These are phyloP conservation scores for Fomitopsis serialis DNA, from an alignment of 768 basidiomycete genomes.

Conservation along the genomic window DNA sequence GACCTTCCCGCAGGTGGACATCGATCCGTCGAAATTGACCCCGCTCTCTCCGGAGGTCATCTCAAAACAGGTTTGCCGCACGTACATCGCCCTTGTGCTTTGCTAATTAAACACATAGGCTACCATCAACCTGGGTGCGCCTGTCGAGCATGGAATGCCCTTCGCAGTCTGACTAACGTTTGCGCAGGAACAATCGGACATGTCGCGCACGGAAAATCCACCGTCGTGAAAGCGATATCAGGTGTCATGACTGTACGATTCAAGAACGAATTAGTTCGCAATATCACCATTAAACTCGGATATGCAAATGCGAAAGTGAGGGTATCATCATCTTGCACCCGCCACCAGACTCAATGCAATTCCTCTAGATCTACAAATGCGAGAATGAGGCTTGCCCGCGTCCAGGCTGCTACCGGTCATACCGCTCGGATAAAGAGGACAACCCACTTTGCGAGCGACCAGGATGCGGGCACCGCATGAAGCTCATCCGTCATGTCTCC, in stretches of 20 bases:
- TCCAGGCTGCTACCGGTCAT: slow-evolving; percentile 92
- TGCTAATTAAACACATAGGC: slow-evolving; percentile 48
- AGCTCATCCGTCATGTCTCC: slow-evolving; percentile 91
- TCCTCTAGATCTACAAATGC: slow-evolving; percentile 90
- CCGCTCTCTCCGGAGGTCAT: slow-evolving; percentile 88
- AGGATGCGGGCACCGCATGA: slow-evolving; percentile 87
- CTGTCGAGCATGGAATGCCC: no score
- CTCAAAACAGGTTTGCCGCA: slow-evolving; percentile 71
- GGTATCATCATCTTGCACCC: slow-evolving; percentile 7
- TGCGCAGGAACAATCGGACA: slow-evolving; percentile 90
- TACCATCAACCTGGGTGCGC: slow-evolving; percentile 84
- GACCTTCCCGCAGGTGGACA: slow-evolving; percentile 56
- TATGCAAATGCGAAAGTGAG: slow-evolving; percentile 97
- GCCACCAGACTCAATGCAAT: not conserved
- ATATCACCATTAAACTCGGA: slow-evolving; percentile 99
- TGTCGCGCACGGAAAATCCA: slow-evolving; percentile 97
- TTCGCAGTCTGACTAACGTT: not conserved
- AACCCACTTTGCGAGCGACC: slow-evolving; percentile 90
- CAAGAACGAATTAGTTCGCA: slow-evolving; percentile 98
- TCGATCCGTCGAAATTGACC: slow-evolving; percentile 79
- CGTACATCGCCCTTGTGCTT: not conserved
- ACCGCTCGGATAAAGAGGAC: slow-evolving; percentile 91
- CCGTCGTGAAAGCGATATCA: slow-evolving; percentile 97
- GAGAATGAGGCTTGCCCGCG: slow-evolving; percentile 89
- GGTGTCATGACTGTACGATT: slow-evolving; percentile 98